A percentile compares a stretch with the other conserved stretches of the same genome.
phyloP scores from a whole-genome alignment of 371 early-diverging fungal genomes.

The Syncephalastrum racemosum region DNA sequence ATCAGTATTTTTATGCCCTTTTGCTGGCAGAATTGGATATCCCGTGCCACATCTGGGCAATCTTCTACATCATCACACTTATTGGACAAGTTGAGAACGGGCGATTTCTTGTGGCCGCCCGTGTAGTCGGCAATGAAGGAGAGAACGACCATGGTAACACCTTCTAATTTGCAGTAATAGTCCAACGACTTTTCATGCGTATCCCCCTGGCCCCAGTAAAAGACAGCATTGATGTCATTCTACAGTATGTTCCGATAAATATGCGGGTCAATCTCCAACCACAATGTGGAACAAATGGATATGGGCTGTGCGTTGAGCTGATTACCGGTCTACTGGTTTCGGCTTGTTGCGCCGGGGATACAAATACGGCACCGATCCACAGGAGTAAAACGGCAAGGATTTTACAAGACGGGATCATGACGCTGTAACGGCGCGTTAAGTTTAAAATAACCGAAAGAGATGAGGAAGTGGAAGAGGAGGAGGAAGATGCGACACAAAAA shows the following conservation, averaged over 20 bases:
- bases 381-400: background rate
- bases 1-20: slow-evolving; percentile 56
- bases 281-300: too few relatives aligned
- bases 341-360: too few relatives aligned
- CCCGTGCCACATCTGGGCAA: slow-evolving; percentile 51
- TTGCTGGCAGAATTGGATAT: slow-evolving; percentile 62
- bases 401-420: too few relatives aligned
- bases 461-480: too few relatives aligned
- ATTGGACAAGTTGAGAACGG: slow-evolving; percentile 53
- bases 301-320: too few relatives aligned
- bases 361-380: background rate
- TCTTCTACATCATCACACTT: slow-evolving; percentile 47
- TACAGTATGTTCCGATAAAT: background rate
- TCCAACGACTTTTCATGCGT: slow-evolving; percentile 38
- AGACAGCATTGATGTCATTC: slow-evolving; percentile 9
- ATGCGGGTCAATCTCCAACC: too few relatives aligned
- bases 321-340: too few relatives aligned
- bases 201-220: slow-evolving; percentile 40
- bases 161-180: slow-evolving; percentile 57
- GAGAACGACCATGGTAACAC: slow-evolving; percentile 52
- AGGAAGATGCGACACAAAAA: too few relatives aligned
- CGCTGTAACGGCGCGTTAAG: too few relatives aligned
- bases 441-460: too few relatives aligned
- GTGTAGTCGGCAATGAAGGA: slow-evolving; percentile 53
- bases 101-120: slow-evolving; percentile 31